Evolutionary conservation across 2,329 filamentous ascomycete genomes (phyloP), one percentile per base, ranked within the genome.

Genomic region (Fusarium abutilonis): DNA sequence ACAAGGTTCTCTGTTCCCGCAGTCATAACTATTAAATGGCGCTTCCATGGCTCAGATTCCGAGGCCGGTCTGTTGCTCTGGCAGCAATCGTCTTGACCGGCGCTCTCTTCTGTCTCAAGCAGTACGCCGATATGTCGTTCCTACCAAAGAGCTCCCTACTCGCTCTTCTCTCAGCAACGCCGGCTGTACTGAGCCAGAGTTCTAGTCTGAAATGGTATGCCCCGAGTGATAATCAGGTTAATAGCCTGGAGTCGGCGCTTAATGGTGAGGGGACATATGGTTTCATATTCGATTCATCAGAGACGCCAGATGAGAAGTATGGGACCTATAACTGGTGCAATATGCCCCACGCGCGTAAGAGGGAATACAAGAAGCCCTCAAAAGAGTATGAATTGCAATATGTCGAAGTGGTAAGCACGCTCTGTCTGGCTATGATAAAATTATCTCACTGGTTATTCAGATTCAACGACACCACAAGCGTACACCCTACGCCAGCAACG

Each of bases 381-480:
- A 63, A 75, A 0, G 83, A 83, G n/a, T 92, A 86, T 71, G 79
- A 87, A 67, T 77, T 95, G 46, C 77, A 83, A 68, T 94, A 93
- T 72, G 90, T 94, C 8, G 91, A 94, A 76, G 78, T 93, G 68
- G 86, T 90, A 75, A 74, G 82, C 78, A 10, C 14, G 6, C 7
- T 6, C 6, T n/a, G 9, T 26, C n/a, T 10, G 14, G 9, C 7
- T 8, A 34, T 2, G 13, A 34, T 7, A 6, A 6, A 34, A 6
- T 7, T 34, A 13, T 43, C 34, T 47, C 4, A 60, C 28, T 36
- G 15, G 21, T 28, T 19, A 29, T 11, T 17, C n/a, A 88, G 82
- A 89, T 93, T 45, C 91, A 95, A 70, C 85, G 92, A 47, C 92
- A 95, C 72, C 91, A 95, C 75, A 95, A 95, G 73, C 85, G 92